phyloP scores from a whole-genome alignment of 2,329 filamentous ascomycete genomes.

The Aspergillus glaucus region DNA sequence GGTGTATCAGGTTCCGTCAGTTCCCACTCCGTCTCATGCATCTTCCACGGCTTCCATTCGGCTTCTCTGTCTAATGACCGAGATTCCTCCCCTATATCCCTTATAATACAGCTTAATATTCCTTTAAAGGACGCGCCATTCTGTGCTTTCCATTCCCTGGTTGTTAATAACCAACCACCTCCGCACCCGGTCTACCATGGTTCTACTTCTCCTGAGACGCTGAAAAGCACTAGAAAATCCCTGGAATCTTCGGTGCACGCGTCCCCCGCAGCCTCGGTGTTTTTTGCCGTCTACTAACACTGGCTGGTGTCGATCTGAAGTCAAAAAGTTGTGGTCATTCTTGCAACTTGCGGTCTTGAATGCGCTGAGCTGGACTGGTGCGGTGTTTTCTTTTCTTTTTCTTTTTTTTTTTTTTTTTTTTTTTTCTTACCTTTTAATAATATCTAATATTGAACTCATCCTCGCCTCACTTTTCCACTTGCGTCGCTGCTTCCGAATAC shows the following conservation, averaged over 20 bases:
- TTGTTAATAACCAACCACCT: no score
- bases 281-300: not conserved
- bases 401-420: not conserved
- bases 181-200: no score
- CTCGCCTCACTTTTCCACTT: no score
- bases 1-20: not conserved
- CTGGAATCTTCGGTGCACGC: not conserved
- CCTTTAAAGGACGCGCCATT: not conserved
- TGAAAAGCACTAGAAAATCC: no score
- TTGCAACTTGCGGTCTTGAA: not conserved
- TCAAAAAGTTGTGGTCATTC: no score
- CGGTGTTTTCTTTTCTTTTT: not conserved
- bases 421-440: no score
- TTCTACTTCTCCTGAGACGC: no score
- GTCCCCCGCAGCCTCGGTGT: not conserved
- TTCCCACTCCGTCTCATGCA: not conserved
- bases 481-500: not conserved
- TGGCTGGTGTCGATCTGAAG: not conserved
- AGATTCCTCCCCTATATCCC: not conserved
- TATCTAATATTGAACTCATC: no score
- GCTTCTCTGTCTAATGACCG: not conserved
- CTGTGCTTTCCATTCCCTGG: no score
- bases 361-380: not conserved
- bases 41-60: not conserved
- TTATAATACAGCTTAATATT: not conserved